These are phyloP conservation scores for Annulohypoxylon moriforme DNA, from an alignment of 495 filamentous ascomycete species.

Conservation along the genomic window DNA sequence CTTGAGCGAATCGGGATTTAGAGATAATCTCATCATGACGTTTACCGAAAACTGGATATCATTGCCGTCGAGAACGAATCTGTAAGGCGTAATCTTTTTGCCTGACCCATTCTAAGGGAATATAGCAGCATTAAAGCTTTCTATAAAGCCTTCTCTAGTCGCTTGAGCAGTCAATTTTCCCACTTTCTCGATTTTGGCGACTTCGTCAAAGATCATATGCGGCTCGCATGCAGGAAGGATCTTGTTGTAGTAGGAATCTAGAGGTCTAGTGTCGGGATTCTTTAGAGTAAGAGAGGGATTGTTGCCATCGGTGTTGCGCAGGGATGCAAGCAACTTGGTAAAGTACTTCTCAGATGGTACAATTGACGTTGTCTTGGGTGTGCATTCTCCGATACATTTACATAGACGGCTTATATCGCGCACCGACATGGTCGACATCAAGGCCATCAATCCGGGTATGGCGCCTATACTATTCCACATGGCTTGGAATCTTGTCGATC, in stretches of 20 bases:
- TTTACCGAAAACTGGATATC: background rate
- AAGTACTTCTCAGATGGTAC: constrained; percentile 20
- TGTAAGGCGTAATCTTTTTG: constrained; percentile 20
- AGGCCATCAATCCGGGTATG: constrained; percentile 24
- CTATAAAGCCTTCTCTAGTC: background rate
- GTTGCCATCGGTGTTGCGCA: constrained; percentile 8
- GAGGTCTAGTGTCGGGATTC: constrained; percentile 32
- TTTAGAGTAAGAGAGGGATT: background rate
- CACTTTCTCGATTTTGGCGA: background rate
- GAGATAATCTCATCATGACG: constrained; percentile 11
- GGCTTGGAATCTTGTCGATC: constrained; percentile 9
- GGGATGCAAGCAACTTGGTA: constrained; percentile 23
- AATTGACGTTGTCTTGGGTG: background rate
- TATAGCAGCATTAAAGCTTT: background rate
- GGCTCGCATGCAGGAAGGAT: constrained; percentile 34
- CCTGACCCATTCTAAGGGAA: background rate
- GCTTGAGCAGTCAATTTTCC: background rate
- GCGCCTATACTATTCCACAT: constrained; percentile 39
- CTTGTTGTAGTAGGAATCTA: constrained; percentile 28
- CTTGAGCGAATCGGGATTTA: constrained; percentile 9
- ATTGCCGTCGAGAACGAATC: constrained; percentile 18
- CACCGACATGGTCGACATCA: constrained; percentile 42
- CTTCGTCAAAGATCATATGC: constrained; percentile 16
- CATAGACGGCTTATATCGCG: constrained; percentile 40
- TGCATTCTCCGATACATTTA: constrained; percentile 26